A percentile compares a stretch with the other conserved stretches of the same genome.
phyloP scores from a whole-genome alignment of 2,329 filamentous ascomycete genomes.

The Furcasterigmium sp. region DNA sequence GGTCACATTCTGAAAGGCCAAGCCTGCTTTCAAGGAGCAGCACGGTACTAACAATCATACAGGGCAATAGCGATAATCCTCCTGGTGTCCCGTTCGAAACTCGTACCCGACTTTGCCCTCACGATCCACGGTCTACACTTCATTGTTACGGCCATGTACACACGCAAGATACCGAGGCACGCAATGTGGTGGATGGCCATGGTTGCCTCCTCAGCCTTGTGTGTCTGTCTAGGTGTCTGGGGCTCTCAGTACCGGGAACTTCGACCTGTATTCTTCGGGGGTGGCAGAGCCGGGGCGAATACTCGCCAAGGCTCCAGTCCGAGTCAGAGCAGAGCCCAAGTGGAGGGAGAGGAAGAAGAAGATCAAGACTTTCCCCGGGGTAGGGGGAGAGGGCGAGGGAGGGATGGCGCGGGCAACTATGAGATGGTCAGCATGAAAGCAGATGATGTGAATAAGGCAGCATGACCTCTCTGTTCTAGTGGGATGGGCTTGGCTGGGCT shows the following conservation, averaged over 20 bases:
- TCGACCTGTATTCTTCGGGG: constrained; percentile 81
- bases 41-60: constrained; percentile 2
- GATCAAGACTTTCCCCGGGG: constrained; percentile 46
- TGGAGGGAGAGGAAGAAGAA: constrained; percentile 12
- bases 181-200: constrained; percentile 79
- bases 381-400: constrained; percentile 44
- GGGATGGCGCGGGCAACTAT: constrained; percentile 55
- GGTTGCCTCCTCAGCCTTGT: constrained; percentile 37
- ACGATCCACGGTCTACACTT: constrained; percentile 84
- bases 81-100: constrained; percentile 82
- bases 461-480: constrained; percentile 21
- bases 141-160: constrained; percentile 71
- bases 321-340: constrained; percentile 13
- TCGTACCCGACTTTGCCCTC: constrained; percentile 90
- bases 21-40: no score
- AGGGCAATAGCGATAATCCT: constrained; percentile 81
- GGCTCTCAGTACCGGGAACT: constrained; percentile 88
- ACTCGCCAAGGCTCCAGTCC: constrained; percentile 11
- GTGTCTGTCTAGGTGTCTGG: constrained; percentile 71
- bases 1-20: no score
- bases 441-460: neutral
- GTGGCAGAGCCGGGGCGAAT: constrained; percentile 32
- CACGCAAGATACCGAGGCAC: constrained; percentile 68
- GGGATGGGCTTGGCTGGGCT: constrained; percentile 8
- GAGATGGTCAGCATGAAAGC: constrained; percentile 56